These are phyloP conservation scores for Pleodorina starrii DNA, from an alignment of 139 green algal species.

Conservation along the genomic window DNA sequence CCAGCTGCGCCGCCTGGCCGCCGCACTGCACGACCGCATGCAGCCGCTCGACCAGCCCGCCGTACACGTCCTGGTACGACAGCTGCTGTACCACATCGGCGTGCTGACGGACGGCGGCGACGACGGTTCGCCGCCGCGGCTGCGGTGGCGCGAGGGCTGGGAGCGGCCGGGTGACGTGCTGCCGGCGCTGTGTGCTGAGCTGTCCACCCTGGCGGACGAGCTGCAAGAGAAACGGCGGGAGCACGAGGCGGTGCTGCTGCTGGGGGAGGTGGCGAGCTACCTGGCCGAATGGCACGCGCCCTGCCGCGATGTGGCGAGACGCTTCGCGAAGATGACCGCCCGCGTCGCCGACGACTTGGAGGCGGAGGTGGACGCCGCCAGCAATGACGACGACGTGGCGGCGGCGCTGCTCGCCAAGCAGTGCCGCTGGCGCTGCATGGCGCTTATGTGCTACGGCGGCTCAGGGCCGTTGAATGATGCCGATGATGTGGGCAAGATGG, in stretches of 20 bases:
- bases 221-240: slow-evolving; percentile 53
- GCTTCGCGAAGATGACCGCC: slow-evolving; percentile 62
- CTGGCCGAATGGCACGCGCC: slow-evolving; percentile 43
- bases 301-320: slow-evolving; percentile 28
- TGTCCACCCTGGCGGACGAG: slow-evolving; percentile 46
- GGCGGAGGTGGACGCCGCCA: background rate
- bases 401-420: slow-evolving; percentile 50
- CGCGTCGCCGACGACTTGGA: slow-evolving; percentile 51
- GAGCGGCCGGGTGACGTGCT: slow-evolving; percentile 28
- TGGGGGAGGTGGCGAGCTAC: slow-evolving; percentile 65
- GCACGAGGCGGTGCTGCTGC: slow-evolving; percentile 58
- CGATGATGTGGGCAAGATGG: slow-evolving; percentile 35
- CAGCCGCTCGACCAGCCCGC: slow-evolving; percentile 52
- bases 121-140: background rate
- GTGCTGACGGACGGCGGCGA: too few species aligned
- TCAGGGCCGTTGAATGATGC: background rate
- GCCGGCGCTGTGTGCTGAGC: slow-evolving; percentile 48
- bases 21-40: slow-evolving; percentile 38
- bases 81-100: slow-evolving; percentile 61
- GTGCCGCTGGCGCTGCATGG: slow-evolving; percentile 37
- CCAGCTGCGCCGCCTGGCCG: slow-evolving; percentile 47
- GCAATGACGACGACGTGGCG: background rate
- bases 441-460: slow-evolving; percentile 47
- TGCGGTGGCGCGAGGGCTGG: slow-evolving; percentile 1
- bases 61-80: slow-evolving; percentile 58